These are phyloP conservation scores for Physcomitrellopsis africana DNA, from an alignment of 225 moss, liverwort and hornwort genomes.

Conservation along the genomic window DNA sequence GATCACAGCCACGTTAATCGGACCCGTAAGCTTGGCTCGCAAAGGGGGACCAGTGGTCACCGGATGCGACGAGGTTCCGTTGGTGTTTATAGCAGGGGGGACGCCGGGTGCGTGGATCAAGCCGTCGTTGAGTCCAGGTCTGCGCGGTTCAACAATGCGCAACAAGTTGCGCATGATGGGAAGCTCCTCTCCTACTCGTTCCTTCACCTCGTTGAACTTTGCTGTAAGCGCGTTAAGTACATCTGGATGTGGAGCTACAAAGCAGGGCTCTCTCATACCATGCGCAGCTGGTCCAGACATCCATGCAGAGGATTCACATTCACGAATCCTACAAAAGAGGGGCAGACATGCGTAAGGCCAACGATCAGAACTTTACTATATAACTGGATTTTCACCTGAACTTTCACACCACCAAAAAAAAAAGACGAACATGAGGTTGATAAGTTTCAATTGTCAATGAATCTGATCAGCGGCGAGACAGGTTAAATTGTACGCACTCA, in stretches of 20 bases:
- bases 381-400: too few relatives aligned
- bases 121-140: slow-evolving; percentile 39
- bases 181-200: slow-evolving; percentile 20
- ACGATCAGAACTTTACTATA: too few relatives aligned
- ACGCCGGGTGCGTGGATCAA: slow-evolving; percentile 19
- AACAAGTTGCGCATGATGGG: slow-evolving; percentile 42
- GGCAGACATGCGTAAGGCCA: too few relatives aligned
- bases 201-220: slow-evolving; percentile 49
- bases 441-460: background rate
- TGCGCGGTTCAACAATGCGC: slow-evolving; percentile 25
- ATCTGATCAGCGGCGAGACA: background rate
- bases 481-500: background rate
- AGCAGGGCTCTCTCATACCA: slow-evolving; percentile 32
- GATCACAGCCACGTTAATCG: slow-evolving; percentile 36
- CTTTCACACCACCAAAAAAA: too few relatives aligned
- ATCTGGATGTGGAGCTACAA: slow-evolving; percentile 53
- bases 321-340: background rate
- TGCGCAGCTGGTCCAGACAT: background rate
- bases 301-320: background rate
- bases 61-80: background rate
- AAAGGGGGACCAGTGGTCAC: background rate
- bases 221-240: slow-evolving; percentile 35
- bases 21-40: slow-evolving; percentile 32
- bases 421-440: background rate
- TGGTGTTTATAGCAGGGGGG: background rate